phyloP scores from a whole-genome alignment of 306 rosid genomes.

The Hylodesmum podocarpum region DNA sequence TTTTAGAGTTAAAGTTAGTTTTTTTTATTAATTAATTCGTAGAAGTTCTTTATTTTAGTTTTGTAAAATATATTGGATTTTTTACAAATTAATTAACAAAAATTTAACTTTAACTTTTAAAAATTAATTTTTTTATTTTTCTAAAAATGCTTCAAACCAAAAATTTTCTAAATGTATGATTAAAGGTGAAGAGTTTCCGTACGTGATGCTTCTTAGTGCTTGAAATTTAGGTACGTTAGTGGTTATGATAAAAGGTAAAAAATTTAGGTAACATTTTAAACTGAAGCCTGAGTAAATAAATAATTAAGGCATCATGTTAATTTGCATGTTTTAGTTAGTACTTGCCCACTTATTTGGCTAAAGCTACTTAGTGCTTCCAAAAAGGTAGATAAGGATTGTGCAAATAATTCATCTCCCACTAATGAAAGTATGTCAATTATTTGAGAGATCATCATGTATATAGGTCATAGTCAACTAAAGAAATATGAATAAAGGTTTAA shows the following conservation, averaged over 20 bases:
- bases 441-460: conserved; percentile 19
- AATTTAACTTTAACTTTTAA: too few relatives aligned
- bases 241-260: background rate
- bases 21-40: too few relatives aligned
- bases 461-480: conserved; percentile 8
- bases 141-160: too few relatives aligned
- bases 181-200: too few relatives aligned
- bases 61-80: too few relatives aligned
- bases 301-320: background rate
- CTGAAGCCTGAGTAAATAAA: background rate
- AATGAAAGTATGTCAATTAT: conserved; percentile 29
- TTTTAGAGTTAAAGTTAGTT: too few relatives aligned
- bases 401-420: conserved; percentile 36
- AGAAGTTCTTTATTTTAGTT: too few relatives aligned
- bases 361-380: conserved; percentile 22
- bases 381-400: conserved; percentile 29
- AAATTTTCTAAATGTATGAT: too few relatives aligned
- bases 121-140: too few relatives aligned
- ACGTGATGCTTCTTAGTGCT: too few relatives aligned
- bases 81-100: too few relatives aligned
- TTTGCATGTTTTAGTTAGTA: background rate
- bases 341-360: conserved; percentile 23
- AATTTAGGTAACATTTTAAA: background rate
- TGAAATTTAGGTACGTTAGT: too few relatives aligned
- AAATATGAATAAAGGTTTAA: conserved; percentile 21